These are phyloP conservation scores for Pythium biforme DNA, from an alignment of 352 stramenopile species.

Conservation along the genomic window DNA sequence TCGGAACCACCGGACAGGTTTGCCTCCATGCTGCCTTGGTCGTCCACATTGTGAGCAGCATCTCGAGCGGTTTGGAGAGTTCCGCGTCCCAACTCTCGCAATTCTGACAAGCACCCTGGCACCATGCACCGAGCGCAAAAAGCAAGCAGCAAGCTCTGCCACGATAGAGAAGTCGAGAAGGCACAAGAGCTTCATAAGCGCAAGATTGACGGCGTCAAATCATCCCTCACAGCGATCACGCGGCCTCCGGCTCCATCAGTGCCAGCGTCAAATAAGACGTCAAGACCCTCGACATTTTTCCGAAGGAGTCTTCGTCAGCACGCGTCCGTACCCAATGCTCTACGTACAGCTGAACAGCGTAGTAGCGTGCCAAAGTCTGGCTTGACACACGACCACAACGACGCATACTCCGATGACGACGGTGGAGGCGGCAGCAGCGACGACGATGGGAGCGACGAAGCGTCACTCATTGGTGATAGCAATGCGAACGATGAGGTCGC, in stretches of 20 bases:
- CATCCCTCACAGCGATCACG: constrained; percentile 41
- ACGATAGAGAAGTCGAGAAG: constrained; percentile 64
- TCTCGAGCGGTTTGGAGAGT: not conserved
- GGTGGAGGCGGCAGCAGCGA: not conserved
- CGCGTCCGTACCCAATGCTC: not conserved
- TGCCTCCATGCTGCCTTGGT: constrained; percentile 3
- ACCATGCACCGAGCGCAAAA: constrained; percentile 75
- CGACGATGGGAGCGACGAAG: not conserved
- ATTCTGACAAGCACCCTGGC: not conserved
- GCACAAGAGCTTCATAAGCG: constrained; percentile 66
- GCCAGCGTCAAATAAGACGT: constrained; percentile 12
- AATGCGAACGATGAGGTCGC: not conserved
- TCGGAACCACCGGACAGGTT: not conserved
- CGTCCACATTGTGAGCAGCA: not conserved
- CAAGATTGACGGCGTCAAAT: constrained; percentile 71
- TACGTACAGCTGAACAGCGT: not conserved
- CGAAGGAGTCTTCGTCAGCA: constrained; percentile 22
- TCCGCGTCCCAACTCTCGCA: not conserved
- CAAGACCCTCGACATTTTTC: constrained; percentile 25
- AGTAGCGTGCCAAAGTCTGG: not conserved
- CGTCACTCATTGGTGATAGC: not conserved
- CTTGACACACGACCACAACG: not conserved
- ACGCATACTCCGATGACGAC: not conserved
- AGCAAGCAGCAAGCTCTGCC: constrained; percentile 75
- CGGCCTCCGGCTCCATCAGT: constrained; percentile 21